Evolutionary conservation across 2,329 filamentous ascomycete species (phyloP), one percentile per base, ranked within the genome.

Genomic region (Phaeosphaeriaceae sp.): DNA sequence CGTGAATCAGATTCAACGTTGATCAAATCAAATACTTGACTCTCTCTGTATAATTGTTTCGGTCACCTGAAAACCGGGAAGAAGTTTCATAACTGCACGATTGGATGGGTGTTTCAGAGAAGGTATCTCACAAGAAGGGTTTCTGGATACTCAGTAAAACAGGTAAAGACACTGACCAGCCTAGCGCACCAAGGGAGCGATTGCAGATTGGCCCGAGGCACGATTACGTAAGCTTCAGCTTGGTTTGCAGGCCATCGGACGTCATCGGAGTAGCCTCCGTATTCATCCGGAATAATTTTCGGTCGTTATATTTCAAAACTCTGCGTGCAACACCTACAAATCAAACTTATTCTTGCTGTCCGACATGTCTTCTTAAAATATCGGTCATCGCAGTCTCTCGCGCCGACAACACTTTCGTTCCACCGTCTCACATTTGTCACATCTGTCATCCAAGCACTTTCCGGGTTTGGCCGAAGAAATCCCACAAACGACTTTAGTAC

Each of bases 221-320:
- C 3, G 17, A 23, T 46, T 49, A 53, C 39, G 46, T 53, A 48
- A 52, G 48, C 38, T 17, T 29, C 32, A 32, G 36, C 48, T 50
- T 34, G n/a, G 42, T 49, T 36, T 40, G 39, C 49, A 12, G 33
- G 26, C 34, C 17, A 11, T 60, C 54, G 54, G 57, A 48, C 35
- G 40, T 29, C 34, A 41, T 50, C 54, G 57, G 57, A 52, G 44
- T 18, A 8, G 17, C 13, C 45, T 46, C 57, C 57, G 57, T 46
- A 36, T 46, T 46, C 37, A 46, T 42, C 57, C 57, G 54, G 46
- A 29, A 45, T 37, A 50, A 53, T 41, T 44, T 53, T 46, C 46
- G 28, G 44, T 21, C 21, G 40, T 15, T 35, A 17, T 44, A 23
- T 35, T 39, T 23, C 30, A 40, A 34, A 26, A 42, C 38, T 42